Conservation (phyloP, 1,284 basidiomycete genomes). For the Fomitopsis palustris region DNA sequence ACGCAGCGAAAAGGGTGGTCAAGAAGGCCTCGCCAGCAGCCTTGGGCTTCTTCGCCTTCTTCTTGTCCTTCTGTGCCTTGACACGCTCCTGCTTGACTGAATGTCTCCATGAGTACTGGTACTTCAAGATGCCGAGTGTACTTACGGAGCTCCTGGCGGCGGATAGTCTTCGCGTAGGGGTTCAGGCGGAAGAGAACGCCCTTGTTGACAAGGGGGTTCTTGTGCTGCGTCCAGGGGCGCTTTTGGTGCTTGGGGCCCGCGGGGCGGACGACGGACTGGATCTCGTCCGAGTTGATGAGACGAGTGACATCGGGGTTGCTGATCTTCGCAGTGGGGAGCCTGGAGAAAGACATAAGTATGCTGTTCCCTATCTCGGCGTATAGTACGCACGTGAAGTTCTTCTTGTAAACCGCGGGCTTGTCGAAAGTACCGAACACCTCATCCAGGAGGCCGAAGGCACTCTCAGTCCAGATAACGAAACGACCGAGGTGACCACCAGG, state of each 20-base stretch:
- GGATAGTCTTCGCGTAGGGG: conserved; percentile 96
- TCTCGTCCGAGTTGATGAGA: conserved; percentile 97
- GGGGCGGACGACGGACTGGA: conserved; percentile 92
- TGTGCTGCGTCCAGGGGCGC: conserved; percentile 98
- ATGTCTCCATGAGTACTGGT: conserved; percentile 4
- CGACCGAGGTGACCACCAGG: conserved; percentile 99
- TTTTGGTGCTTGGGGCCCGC: conserved; percentile 79
- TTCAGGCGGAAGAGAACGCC: conserved; percentile 97
- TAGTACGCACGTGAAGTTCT: conserved; percentile 77
- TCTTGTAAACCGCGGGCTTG: conserved; percentile 84
- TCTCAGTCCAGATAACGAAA: conserved; percentile 99
- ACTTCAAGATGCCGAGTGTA: conserved; percentile 20
- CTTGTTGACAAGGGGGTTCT: conserved; percentile 98
- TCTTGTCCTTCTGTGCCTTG: conserved; percentile 59
- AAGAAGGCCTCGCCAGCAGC: conserved; percentile 87
- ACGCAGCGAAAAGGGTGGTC: conserved; percentile 83
- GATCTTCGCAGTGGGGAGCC: conserved; percentile 94
- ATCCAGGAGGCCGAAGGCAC: conserved; percentile 91
- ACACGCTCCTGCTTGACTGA: conserved; percentile 77
- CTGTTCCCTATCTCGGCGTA: conserved; percentile 3
- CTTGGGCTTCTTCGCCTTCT: conserved; percentile 56
- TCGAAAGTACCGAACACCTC: conserved; percentile 94
- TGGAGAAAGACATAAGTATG: conserved; percentile 25
- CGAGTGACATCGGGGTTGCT: conserved; percentile 96
- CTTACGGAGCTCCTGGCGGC: conserved; percentile 83